phyloP scores from a whole-genome alignment of 2,329 filamentous ascomycete species.

The Stachybotrys chartarum region DNA sequence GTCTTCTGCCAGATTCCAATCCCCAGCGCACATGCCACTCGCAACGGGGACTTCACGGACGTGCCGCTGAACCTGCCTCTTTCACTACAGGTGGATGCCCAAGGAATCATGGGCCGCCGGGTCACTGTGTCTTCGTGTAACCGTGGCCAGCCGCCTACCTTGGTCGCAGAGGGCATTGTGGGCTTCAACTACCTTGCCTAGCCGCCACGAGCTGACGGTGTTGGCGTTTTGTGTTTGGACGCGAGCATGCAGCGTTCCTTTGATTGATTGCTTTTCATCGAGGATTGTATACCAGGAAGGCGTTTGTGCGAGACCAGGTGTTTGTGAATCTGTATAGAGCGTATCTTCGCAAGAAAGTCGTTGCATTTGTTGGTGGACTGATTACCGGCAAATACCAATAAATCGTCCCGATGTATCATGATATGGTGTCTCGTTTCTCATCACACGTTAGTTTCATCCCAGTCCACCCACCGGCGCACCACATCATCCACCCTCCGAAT shows the following conservation, averaged over 20 bases:
- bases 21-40: slow-evolving; percentile 5
- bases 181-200: slow-evolving; percentile 33
- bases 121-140: slow-evolving; percentile 31
- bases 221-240: neutral
- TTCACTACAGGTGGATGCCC: slow-evolving; percentile 34
- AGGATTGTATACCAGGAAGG: too few species aligned
- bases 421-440: neutral
- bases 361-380: too few species aligned
- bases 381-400: too few species aligned
- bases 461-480: slow-evolving; percentile 77
- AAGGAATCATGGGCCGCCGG: slow-evolving; percentile 41
- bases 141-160: slow-evolving; percentile 13
- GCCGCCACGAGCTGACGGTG: neutral
- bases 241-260: neutral
- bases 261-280: neutral
- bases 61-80: slow-evolving; percentile 28
- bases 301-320: too few species aligned
- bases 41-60: slow-evolving; percentile 19
- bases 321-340: too few species aligned
- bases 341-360: too few species aligned
- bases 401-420: too few species aligned
- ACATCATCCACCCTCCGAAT: slow-evolving; percentile 61
- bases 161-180: slow-evolving; percentile 42
- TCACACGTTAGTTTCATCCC: slow-evolving; percentile 53
- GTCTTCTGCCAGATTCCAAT: slow-evolving; percentile 31